These are phyloP conservation scores for Tilletia walkeri DNA, from an alignment of 1,284 basidiomycete species.

Conservation along the genomic window DNA sequence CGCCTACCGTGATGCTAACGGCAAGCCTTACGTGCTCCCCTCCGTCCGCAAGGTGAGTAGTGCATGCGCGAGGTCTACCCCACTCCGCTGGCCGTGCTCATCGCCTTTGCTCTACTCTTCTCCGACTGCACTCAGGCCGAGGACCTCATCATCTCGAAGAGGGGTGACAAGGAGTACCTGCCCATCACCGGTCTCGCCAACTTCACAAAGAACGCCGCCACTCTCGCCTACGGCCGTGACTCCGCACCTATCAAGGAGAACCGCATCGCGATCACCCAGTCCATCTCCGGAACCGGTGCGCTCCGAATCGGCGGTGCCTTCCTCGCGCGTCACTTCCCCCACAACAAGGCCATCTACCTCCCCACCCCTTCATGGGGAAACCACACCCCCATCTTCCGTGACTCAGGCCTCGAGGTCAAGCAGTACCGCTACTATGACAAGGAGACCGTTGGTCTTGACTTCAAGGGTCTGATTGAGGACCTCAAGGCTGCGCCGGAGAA, in stretches of 20 bases:
- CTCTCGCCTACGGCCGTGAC: slow-evolving; percentile 82
- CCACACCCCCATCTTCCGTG: slow-evolving; percentile 72
- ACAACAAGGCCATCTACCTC: slow-evolving; percentile 85
- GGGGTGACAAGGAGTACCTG: slow-evolving; percentile 94
- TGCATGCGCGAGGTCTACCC: neutral
- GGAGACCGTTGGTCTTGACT: slow-evolving; percentile 55
- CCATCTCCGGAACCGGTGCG: slow-evolving; percentile 97
- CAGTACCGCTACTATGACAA: slow-evolving; percentile 67
- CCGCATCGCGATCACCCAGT: slow-evolving; percentile 78
- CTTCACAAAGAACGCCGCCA: slow-evolving; percentile 84
- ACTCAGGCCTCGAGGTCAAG: slow-evolving; percentile 90
- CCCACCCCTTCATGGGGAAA: slow-evolving; percentile 97
- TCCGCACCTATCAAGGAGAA: slow-evolving; percentile 70
- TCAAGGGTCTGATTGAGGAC: slow-evolving; percentile 54
- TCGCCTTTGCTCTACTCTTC: slow-evolving; percentile 12
- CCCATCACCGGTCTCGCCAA: slow-evolving; percentile 87
- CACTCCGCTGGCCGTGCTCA: neutral
- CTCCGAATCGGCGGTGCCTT: slow-evolving; percentile 95
- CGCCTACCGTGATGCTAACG: slow-evolving; percentile 84
- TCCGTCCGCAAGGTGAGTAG: slow-evolving; percentile 76
- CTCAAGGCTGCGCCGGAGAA: slow-evolving; percentile 58
- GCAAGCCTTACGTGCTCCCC: slow-evolving; percentile 90
- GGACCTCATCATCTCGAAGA: slow-evolving; percentile 67
- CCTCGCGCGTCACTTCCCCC: slow-evolving; percentile 78
- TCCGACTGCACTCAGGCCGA: slow-evolving; percentile 69